Conservation (phyloP, 208 protist species). For the Naegleria gruberi region DNA sequence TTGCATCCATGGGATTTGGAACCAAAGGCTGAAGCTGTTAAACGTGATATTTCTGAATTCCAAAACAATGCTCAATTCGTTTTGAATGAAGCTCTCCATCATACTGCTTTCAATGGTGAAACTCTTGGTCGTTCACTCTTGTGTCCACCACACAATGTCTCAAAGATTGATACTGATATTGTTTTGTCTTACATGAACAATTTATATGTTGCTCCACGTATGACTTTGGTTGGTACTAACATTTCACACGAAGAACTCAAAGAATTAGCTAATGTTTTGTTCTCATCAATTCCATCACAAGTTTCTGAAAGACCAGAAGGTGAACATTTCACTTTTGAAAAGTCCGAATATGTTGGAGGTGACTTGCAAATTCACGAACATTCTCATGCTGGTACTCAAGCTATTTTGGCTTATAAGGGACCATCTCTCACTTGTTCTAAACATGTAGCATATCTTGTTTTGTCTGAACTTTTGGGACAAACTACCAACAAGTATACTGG, state of each 20-base stretch:
- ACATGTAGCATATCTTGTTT: neutral
- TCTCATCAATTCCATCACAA: neutral
- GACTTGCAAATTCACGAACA: neutral
- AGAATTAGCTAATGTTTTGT: neutral
- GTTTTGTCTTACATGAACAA: neutral
- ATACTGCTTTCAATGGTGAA: neutral
- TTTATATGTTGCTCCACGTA: neutral
- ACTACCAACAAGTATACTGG: neutral
- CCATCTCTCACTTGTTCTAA: neutral
- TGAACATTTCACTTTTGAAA: neutral
- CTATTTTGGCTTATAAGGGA: neutral
- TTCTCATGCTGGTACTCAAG: neutral
- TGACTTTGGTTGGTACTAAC: constrained; percentile 8
- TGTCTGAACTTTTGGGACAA: neutral
- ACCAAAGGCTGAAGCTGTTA: neutral
- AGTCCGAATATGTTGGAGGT: neutral
- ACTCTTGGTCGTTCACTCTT: neutral
- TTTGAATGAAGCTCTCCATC: constrained; percentile 5
- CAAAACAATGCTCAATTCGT: neutral
- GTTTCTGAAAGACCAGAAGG: neutral
- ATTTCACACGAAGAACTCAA: neutral
- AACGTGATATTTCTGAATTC: constrained; percentile 1
- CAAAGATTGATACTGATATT: neutral
- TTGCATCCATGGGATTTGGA: neutral
- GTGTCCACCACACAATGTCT: neutral